Base-by-base conservation (phyloP, 768 basidiomycete genomes). In the Candolleomyces aberdarensis region DNA sequence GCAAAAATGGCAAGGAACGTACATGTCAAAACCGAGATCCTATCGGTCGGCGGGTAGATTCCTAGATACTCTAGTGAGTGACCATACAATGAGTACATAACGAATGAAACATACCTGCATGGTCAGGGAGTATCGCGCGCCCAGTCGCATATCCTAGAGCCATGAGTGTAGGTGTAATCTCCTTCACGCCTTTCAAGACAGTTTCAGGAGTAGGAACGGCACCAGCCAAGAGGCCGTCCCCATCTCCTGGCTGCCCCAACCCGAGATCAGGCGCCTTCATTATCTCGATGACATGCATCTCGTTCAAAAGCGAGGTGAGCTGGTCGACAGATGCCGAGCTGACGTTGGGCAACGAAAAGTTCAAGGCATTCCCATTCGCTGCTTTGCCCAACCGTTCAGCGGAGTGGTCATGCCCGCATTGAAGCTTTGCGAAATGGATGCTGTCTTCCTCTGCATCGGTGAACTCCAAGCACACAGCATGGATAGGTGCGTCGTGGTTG, bases 21-120 rank as follows among this genome's bases (percentile, higher is more conserved):
- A 92, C 91, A 94, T 14, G 91, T 92, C 29, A 94, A 74, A 22
- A 89, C 81, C 11, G 89, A 91, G 70, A 94, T 83, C 52, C 92
- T 79, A 69, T 94, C 92, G 0, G 78, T 82, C 0, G 92, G 92
- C 3, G 89, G 91, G 65, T 85, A 80, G 50, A 91, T 71, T 1
- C 85, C 84, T 36, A 36, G 36, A 36, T 6, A 8, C 36, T 11
- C 36, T 85, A 56, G 57, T 11, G 47, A 63, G 39, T 53, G n/a
- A 48, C 46, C 13, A 40, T 5, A 43, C 20, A 14, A 43, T 15
- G 31, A 26, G 6, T 20, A 14, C 47, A 36, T 10, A 40, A 32
- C 29, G 39, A 17, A 48, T 6, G 29, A n/a, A 26, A 48, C 62
- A 52, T 59, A 78, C 86, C 87, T 63, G 76, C 78, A 70, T 94